Evolutionary conservation across 345 rosid species (phyloP).

Genomic region (Chamaenerion angustifolium): DNA sequence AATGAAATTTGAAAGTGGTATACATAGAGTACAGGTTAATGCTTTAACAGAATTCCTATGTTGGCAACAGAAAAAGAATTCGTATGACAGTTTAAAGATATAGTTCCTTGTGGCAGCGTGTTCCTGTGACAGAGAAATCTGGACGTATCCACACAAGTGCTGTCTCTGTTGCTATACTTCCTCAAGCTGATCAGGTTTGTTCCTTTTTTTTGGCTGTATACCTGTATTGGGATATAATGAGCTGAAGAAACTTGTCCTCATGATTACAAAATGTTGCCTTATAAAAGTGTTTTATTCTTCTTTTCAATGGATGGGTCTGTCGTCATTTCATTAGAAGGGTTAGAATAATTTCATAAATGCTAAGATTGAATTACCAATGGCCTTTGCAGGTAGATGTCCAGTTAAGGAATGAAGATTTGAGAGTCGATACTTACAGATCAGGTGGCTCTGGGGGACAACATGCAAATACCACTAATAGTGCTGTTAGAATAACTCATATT

Average conservation of each 20-base stretch:
- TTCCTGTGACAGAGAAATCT: conserved; percentile 87
- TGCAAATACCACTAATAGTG: conserved; percentile 90
- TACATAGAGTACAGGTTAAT: conserved; percentile 99
- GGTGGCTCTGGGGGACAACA: conserved; percentile 93
- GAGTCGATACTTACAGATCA: conserved; percentile 78
- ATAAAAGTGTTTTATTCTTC: neutral
- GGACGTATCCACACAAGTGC: conserved; percentile 93
- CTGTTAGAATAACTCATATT: conserved; percentile 73
- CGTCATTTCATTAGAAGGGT: too few species aligned
- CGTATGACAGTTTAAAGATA: conserved; percentile 6
- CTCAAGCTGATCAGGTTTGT: conserved; percentile 84
- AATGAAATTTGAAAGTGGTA: conserved; percentile 97
- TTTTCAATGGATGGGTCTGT: neutral
- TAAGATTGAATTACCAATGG: conserved; percentile 1
- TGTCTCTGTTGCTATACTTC: conserved; percentile 92
- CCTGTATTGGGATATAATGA: neutral
- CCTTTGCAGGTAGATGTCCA: conserved; percentile 70
- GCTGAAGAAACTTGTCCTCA: neutral
- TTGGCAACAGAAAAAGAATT: too few species aligned
- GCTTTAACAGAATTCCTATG: too few species aligned
- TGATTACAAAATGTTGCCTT: too few species aligned
- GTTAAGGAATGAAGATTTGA: conserved; percentile 82
- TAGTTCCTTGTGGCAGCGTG: conserved; percentile 53
- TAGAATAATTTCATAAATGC: neutral
- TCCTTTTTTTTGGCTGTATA: neutral